Evolutionary conservation across 176 grass and related monocot species (phyloP), one percentile per base, ranked within the genome.

Genomic region (Eragrostis nindensis): DNA sequence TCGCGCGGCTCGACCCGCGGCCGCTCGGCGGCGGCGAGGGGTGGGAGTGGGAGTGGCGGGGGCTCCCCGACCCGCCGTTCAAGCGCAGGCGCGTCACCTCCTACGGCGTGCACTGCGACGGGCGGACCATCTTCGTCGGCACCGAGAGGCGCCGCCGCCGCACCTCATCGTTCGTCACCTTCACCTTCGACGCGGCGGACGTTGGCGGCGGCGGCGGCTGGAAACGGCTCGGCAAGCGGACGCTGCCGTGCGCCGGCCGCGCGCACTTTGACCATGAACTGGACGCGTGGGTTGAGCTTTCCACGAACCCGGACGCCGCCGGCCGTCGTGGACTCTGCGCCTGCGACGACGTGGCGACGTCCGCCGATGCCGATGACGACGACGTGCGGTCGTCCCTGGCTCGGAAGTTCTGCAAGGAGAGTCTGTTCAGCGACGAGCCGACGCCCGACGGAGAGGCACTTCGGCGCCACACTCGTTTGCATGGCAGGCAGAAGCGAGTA

Each of bases 391-490:
- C 3, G 14, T 19, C 55, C 25, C 41, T 4, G 0, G 40, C 32
- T 15, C 2, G 8, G 42, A 77, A 63, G 41, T 16, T 77, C 74
- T 4, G 57, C 57, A 62, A 63, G 57, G 74, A 77, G 42, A 77
- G 11, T 14, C 24, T 77, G 17, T 47, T 63, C 9, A 63, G 74
- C 14, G 41, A 63, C 41, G 42, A 63, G 41, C 56, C 63, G 24
- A n/a, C n/a, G n/a, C n/a, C n/a, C n/a, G n/a, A 57, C 22, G 5
- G 74, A 63, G 74, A 32, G 60, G 25, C 57, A 63, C 17, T 15
- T 77, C 4, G 74, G 74, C 27, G 57, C 57, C 57, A 77, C 41
- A 25, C 74, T 77, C 17, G 57, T 77, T 6, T 18, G 13, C 25
- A 77, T 77, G 42, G 74, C 41, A 76, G 7, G 39, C 42, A 26